phyloP scores from a whole-genome alignment of 768 basidiomycete species.

The Trametes maxima region DNA sequence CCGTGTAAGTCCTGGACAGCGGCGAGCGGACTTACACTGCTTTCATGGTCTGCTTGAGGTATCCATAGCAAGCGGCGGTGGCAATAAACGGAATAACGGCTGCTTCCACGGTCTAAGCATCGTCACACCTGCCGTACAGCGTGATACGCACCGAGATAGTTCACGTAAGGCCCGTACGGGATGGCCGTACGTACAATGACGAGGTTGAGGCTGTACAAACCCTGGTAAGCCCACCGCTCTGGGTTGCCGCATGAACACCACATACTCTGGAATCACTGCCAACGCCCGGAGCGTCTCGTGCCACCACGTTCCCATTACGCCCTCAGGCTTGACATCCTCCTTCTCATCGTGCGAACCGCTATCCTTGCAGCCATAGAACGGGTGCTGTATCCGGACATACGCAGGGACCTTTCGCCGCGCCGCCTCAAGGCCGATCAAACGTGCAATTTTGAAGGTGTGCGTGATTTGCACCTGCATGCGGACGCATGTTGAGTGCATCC shows the following conservation, averaged over 20 bases:
- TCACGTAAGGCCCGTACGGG: slow-evolving; percentile 80
- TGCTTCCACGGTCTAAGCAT: slow-evolving; percentile 31
- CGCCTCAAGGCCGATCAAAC: slow-evolving; percentile 73
- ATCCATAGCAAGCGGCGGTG: slow-evolving; percentile 79
- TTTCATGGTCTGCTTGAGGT: slow-evolving; percentile 84
- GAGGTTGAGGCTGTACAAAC: slow-evolving; percentile 64
- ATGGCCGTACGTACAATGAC: slow-evolving; percentile 77
- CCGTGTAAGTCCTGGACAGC: slow-evolving; percentile 8
- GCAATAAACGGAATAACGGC: slow-evolving; percentile 68
- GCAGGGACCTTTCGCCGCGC: slow-evolving; percentile 78
- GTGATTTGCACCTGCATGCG: slow-evolving; percentile 74
- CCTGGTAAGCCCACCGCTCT: slow-evolving; percentile 4
- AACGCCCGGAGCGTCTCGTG: slow-evolving; percentile 80
- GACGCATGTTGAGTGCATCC: background rate
- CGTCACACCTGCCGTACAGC: background rate
- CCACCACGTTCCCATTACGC: slow-evolving; percentile 82
- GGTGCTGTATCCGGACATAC: slow-evolving; percentile 75
- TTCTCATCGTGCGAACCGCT: slow-evolving; percentile 71
- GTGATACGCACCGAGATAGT: slow-evolving; percentile 40
- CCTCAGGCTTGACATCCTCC: slow-evolving; percentile 71
- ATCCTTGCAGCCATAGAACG: slow-evolving; percentile 75
- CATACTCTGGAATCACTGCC: slow-evolving; percentile 71
- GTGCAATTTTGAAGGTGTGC: slow-evolving; percentile 69
- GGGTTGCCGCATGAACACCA: background rate
- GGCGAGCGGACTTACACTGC: slow-evolving; percentile 56